Conservation (phyloP, 2,329 filamentous ascomycete species). For the Hysterium pulicare region DNA sequence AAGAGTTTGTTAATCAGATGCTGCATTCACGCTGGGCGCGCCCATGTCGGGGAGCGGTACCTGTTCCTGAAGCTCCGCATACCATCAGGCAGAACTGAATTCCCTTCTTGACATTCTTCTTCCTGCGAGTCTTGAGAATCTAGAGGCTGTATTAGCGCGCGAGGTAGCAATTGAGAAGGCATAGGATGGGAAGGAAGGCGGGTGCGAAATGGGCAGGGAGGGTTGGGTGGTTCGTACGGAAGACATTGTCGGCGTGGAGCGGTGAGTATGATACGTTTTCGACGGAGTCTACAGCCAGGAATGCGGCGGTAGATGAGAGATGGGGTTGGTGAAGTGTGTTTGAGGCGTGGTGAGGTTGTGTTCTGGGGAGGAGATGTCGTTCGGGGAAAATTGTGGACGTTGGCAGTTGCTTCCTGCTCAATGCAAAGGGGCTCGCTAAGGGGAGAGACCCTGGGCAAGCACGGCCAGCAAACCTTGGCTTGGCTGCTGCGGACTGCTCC, state of each 20-base stretch:
- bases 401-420: slow-evolving; percentile 35
- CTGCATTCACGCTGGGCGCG: slow-evolving; percentile 1
- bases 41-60: slow-evolving; percentile 51
- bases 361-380: slow-evolving; percentile 25
- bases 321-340: slow-evolving; percentile 11
- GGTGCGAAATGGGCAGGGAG: slow-evolving; percentile 20
- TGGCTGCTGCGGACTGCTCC: neutral
- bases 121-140: slow-evolving; percentile 86
- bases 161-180: slow-evolving; percentile 13
- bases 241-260: slow-evolving; percentile 31
- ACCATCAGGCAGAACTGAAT: slow-evolving; percentile 99
- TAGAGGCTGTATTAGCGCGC: slow-evolving; percentile 25
- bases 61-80: slow-evolving; percentile 96
- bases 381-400: slow-evolving; percentile 40
- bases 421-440: slow-evolving; percentile 42
- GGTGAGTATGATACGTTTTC: slow-evolving; percentile 18
- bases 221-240: slow-evolving; percentile 31
- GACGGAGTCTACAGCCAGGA: slow-evolving; percentile 10
- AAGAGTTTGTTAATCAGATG: slow-evolving; percentile 7
- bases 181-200: slow-evolving; percentile 13
- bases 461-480: neutral
- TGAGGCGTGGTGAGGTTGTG: slow-evolving; percentile 14
- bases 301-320: slow-evolving; percentile 5
- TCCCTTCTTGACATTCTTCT: slow-evolving; percentile 99
- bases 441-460: slow-evolving; percentile 18